A percentile compares a stretch with the other conserved stretches of the same genome.
Conservation (phyloP, 2,329 filamentous ascomycete species). For the Pseudocercospora musae region DNA sequence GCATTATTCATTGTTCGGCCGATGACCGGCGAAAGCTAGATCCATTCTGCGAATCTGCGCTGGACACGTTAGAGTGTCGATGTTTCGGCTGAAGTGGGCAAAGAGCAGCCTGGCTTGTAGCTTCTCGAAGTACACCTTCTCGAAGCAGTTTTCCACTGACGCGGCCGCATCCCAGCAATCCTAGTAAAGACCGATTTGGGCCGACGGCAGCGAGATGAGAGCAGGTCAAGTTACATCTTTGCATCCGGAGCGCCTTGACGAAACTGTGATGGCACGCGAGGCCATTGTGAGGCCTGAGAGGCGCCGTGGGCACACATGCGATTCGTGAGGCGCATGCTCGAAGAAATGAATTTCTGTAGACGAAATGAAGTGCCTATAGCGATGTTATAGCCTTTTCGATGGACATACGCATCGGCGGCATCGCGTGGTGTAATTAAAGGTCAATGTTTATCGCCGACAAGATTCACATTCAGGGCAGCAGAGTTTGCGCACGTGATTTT, state of each 20-base stretch:
- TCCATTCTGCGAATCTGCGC: too few species aligned
- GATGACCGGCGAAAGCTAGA: neutral
- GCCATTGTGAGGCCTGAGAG: neutral
- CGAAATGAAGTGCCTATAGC: neutral
- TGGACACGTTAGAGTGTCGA: neutral
- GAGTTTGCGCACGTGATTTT: neutral
- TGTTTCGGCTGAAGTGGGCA: slow-evolving; percentile 71
- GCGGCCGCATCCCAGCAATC: neutral
- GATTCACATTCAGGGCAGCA: neutral
- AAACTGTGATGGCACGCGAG: neutral
- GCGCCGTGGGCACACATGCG: neutral
- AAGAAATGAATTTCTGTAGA: neutral
- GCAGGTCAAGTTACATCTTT: neutral
- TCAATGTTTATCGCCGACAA: neutral
- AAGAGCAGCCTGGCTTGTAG: slow-evolving; percentile 29
- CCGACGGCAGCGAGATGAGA: neutral
- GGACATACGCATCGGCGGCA: neutral
- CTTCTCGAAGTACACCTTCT: too few species aligned
- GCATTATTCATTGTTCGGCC: too few species aligned
- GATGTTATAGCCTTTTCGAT: neutral
- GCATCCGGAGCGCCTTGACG: neutral
- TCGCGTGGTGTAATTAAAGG: neutral
- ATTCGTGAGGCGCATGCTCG: neutral
- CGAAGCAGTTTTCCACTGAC: neutral
- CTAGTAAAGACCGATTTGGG: neutral